Base-by-base conservation (phyloP, 1,284 basidiomycete species). In the Waitea zeae region DNA sequence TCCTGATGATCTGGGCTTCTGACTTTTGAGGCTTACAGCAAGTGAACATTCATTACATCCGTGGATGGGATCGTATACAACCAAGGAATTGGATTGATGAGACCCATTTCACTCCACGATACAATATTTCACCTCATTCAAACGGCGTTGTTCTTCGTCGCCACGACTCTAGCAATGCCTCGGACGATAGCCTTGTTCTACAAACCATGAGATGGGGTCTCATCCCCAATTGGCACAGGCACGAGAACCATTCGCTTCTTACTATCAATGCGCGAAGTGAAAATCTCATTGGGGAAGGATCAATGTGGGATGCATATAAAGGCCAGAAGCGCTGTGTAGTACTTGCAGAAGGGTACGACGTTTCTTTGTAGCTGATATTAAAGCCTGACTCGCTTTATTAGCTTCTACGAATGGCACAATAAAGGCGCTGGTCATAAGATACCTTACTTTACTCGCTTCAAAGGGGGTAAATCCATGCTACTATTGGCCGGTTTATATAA, bases 181-280 rank as follows among this genome's bases (percentile, higher is more conserved):
- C 22, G 22, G 22, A n/a, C 7, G 22, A 26, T 7, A 26, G 7
- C 22, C n/a, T 26, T 12, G 35, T 72, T 9, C 47, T 81, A 42
- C 75, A 80, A 20, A 70, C 74, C 3, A 86, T 87, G 88, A 78
- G 77, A 48, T 96, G 90, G 90, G 90, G 90, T 1, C 62, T 96
- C 2, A 68, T 89, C 2, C 86, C 86, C 1, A 76, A 84, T 47
- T 92, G 79, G 69, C 75, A 69, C 46, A 88, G 87, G 48, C 67
- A 76, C 28, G 70, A 77, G 36, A 68, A 78, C 40, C 69, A 67
- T 35, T 59, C 60, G 1, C 53, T 88, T 38, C 83, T 70, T 45
- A 92, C 90, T 0, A 93, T 86, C 42, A 97, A 96, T 45, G 88
- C 90, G 0, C 72, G 88, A 15, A 67, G 75, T 6, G 92, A 96